Percentiles rank a stretch among this genome's conserved stretches.
phyloP scores from a whole-genome alignment of 164 flowering plant genomes.

The Chloranthus sessilifolius region DNA sequence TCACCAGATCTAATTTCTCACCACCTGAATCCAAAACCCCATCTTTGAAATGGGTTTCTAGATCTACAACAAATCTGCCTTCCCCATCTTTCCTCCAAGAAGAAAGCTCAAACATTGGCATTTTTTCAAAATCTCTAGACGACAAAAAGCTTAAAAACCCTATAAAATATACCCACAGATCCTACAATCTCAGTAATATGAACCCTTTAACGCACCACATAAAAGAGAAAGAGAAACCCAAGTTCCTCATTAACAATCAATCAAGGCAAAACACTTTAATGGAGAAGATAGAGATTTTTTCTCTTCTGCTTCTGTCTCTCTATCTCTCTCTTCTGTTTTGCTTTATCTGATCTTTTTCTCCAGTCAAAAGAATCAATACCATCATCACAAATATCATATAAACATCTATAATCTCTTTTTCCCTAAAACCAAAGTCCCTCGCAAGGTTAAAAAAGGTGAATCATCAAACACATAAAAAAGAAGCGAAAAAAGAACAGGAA shows the following conservation, averaged over 20 bases:
- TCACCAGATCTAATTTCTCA: constrained; percentile 40
- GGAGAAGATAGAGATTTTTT: constrained; percentile 39
- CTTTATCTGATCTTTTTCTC: constrained; percentile 28
- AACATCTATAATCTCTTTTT: constrained; percentile 23
- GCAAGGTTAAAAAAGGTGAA: constrained; percentile 35
- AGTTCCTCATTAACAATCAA: constrained; percentile 22
- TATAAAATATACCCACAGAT: not conserved
- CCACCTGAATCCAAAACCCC: constrained; percentile 42
- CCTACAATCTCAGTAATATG: too few relatives aligned
- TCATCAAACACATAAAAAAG: constrained; percentile 35
- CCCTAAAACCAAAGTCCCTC: constrained; percentile 30
- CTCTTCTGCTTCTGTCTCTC: too few relatives aligned
- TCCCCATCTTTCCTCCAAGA: constrained; percentile 28
- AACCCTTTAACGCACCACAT: constrained; percentile 10
- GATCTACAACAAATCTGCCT: constrained; percentile 35
- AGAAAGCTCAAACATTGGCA: constrained; percentile 40
- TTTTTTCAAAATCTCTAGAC: constrained; percentile 16
- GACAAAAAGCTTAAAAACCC: not conserved
- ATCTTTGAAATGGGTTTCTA: constrained; percentile 47
- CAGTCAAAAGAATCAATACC: constrained; percentile 43
- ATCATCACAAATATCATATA: constrained; percentile 31
- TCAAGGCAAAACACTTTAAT: constrained; percentile 28
- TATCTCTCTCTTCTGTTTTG: constrained; percentile 10
- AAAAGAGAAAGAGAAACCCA: constrained; percentile 6
- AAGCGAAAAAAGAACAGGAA: constrained; percentile 1